Percentiles rank a stretch among this genome's conserved stretches.
These are phyloP conservation scores for Phaseolus coccineus DNA, from an alignment of 331 rosid genomes.

Conservation along the genomic window DNA sequence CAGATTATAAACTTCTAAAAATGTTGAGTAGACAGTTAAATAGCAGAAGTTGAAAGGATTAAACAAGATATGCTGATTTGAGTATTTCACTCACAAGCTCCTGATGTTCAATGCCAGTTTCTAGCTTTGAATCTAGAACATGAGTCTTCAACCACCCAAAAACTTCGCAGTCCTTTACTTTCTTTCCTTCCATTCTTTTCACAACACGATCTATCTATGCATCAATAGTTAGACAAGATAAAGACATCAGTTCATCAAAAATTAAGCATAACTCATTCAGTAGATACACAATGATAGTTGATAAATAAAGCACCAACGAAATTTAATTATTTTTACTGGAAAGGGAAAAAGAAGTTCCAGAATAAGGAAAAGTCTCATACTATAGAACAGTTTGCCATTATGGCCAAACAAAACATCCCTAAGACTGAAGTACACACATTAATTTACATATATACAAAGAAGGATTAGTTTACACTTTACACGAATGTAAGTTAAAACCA, in stretches of 20 bases:
- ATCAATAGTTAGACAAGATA: conserved; percentile 38
- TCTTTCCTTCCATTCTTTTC: conserved; percentile 66
- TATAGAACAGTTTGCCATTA: conserved; percentile 9
- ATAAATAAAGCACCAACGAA: background rate
- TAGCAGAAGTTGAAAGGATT: conserved; percentile 39
- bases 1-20: conserved; percentile 1
- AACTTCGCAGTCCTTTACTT: conserved; percentile 58
- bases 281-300: background rate
- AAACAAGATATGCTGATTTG: conserved; percentile 36
- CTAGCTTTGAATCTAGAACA: conserved; percentile 71
- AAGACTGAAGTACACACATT: background rate
- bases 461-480: background rate
- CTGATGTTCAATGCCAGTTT: conserved; percentile 78
- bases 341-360: conserved; percentile 2
- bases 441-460: background rate
- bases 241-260: conserved; percentile 23
- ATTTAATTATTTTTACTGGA: background rate
- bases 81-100: conserved; percentile 89
- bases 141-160: conserved; percentile 80
- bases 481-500: background rate
- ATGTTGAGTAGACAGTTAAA: conserved; percentile 25
- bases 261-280: conserved; percentile 28
- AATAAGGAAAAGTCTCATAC: conserved; percentile 19
- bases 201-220: conserved; percentile 70
- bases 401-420: conserved; percentile 23